These are phyloP conservation scores for Aspergillus sp. DNA, from an alignment of 2,329 filamentous ascomycete species.

Conservation along the genomic window DNA sequence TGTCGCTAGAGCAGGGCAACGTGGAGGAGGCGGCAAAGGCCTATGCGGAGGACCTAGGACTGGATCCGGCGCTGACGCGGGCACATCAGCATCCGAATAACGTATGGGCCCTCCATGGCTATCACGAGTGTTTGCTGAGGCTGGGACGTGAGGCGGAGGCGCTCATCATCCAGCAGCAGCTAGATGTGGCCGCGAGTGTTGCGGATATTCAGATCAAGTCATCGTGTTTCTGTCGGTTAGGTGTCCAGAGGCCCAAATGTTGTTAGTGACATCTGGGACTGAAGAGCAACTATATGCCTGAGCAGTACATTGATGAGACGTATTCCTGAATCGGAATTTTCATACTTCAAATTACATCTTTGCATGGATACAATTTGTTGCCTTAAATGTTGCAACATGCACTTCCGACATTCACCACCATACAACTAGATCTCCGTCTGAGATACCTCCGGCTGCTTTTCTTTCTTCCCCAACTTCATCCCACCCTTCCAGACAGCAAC, in stretches of 20 bases:
- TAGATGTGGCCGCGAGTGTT: slow-evolving; percentile 51
- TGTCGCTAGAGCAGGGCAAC: slow-evolving; percentile 64
- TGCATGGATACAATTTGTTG: no score
- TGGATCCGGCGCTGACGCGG: slow-evolving; percentile 57
- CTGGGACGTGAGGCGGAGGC: slow-evolving; percentile 51
- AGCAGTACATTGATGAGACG: no score
- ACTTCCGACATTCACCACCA: no score
- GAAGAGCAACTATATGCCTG: no score
- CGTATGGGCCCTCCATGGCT: slow-evolving; percentile 72
- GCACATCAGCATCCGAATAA: slow-evolving; percentile 68
- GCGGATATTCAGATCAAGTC: slow-evolving; percentile 59
- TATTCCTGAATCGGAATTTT: no score
- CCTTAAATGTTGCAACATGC: no score
- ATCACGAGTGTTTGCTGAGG: slow-evolving; percentile 64
- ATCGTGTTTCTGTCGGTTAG: slow-evolving; percentile 54
- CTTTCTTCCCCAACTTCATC: not conserved
- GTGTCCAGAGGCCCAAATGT: not conserved
- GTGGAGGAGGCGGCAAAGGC: slow-evolving; percentile 54
- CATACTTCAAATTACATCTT: no score
- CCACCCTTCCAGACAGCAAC: not conserved
- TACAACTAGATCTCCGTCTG: not conserved
- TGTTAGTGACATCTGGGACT: not conserved
- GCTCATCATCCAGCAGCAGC: slow-evolving; percentile 45
- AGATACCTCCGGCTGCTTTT: not conserved
- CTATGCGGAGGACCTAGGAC: slow-evolving; percentile 61